Conservation (phyloP, 495 filamentous ascomycete species). For the Cercophora scortea region DNA sequence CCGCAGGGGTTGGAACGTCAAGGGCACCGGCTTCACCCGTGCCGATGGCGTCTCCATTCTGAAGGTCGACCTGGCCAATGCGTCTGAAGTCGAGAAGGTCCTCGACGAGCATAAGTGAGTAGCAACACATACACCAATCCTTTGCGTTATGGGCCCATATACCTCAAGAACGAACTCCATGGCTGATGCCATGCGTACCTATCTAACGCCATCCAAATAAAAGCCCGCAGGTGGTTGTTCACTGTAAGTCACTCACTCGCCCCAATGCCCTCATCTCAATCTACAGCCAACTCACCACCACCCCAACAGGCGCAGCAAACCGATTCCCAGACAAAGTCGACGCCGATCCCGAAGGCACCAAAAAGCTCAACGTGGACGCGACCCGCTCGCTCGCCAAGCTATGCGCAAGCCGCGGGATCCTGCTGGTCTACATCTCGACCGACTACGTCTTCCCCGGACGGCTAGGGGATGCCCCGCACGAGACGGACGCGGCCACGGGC, state of each 20-base stretch:
- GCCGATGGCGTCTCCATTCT: conserved; percentile 64
- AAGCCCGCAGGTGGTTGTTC: conserved; percentile 76
- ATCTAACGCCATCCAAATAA: not conserved
- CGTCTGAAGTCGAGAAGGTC: conserved; percentile 50
- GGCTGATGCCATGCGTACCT: not conserved
- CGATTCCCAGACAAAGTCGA: conserved; percentile 82
- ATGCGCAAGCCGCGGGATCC: conserved; percentile 51
- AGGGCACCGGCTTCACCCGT: conserved; percentile 71
- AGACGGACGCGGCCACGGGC: conserved; percentile 49
- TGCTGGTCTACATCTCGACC: conserved; percentile 89
- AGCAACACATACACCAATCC: too few relatives aligned
- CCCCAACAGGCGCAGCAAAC: conserved; percentile 61
- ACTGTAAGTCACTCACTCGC: conserved; percentile 49
- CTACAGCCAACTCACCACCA: too few relatives aligned
- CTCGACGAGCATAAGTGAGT: conserved; percentile 59
- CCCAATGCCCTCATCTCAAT: not conserved
- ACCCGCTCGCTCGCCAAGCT: conserved; percentile 57
- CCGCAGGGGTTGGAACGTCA: conserved; percentile 56
- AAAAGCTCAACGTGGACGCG: conserved; percentile 67
- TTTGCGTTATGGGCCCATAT: too few relatives aligned
- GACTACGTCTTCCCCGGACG: conserved; percentile 88
- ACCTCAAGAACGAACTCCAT: not conserved
- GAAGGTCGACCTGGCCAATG: conserved; percentile 66
- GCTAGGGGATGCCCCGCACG: conserved; percentile 82
- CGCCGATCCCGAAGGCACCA: conserved; percentile 66